A percentile compares a stretch with the other conserved stretches of the same genome.
Conservation (phyloP, 805 yeast genomes). For the Yamadazyma scolyti region DNA sequence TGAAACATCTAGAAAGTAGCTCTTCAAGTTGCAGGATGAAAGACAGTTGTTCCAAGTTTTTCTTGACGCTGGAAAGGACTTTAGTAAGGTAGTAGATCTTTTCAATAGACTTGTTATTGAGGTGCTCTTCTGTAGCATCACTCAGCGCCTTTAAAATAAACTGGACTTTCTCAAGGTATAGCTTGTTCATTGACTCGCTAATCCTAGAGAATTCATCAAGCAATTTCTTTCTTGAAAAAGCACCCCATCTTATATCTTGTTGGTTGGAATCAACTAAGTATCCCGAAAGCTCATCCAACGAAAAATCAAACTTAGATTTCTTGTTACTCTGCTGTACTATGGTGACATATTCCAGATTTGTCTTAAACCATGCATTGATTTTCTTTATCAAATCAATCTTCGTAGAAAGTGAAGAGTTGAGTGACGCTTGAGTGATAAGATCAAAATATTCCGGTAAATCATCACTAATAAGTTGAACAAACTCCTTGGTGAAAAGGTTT, state of each 20-base stretch:
- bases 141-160: background rate
- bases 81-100: constrained; percentile 2
- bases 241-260: constrained; percentile 16
- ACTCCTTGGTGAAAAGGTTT: constrained; percentile 18
- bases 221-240: constrained; percentile 14
- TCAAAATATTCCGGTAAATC: constrained; percentile 26
- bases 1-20: no score
- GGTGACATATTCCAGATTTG: constrained; percentile 3
- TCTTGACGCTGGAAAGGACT: constrained; percentile 2
- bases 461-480: constrained; percentile 22
- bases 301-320: no score
- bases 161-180: background rate
- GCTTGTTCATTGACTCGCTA: constrained; percentile 3
- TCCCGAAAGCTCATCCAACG: no score
- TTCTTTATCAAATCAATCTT: constrained; percentile 4
- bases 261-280: no score
- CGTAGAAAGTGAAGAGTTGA: constrained; percentile 7
- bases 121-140: background rate
- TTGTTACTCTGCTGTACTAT: background rate
- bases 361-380: constrained; percentile 16
- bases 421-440: constrained; percentile 9
- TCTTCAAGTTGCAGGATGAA: background rate
- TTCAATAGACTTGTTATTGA: constrained; percentile 1
- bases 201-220: constrained; percentile 12
- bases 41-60: constrained; percentile 1